Evolutionary conservation across 1,139 yeast genomes (phyloP).

Genomic region (Blastobotrys niveus): DNA sequence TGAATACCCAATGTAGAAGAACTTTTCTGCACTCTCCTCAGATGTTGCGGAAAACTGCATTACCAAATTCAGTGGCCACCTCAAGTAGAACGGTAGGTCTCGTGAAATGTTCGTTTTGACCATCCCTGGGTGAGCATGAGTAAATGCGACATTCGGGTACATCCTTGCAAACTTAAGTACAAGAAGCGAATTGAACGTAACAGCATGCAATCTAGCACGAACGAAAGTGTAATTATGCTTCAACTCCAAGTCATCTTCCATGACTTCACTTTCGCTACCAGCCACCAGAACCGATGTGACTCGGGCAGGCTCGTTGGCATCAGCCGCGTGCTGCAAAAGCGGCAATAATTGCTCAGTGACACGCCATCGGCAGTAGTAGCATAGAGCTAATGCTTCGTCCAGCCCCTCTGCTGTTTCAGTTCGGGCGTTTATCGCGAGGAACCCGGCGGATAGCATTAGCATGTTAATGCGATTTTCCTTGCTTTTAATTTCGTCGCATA

Average conservation of each 20-base stretch:
- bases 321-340: constrained; percentile 25
- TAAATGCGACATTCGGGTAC: constrained; percentile 27
- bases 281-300: constrained; percentile 29
- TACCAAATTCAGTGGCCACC: no score
- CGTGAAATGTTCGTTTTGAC: constrained; percentile 25
- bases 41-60: constrained; percentile 14
- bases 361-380: constrained; percentile 30
- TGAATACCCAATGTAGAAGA: constrained; percentile 21
- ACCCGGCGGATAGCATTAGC: constrained; percentile 26
- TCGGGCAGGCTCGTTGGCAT: constrained; percentile 26
- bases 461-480: constrained; percentile 29
- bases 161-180: constrained; percentile 21
- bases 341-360: constrained; percentile 24
- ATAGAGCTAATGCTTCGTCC: constrained; percentile 25
- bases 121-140: constrained; percentile 30
- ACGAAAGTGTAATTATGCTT: constrained; percentile 18
- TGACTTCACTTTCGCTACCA: constrained; percentile 13
- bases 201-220: constrained; percentile 23
- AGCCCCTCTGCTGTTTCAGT: constrained; percentile 28
- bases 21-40: constrained; percentile 23
- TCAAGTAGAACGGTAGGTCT: constrained; percentile 18
- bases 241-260: constrained; percentile 14
- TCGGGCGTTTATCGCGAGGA: constrained; percentile 13
- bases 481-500: constrained; percentile 20
- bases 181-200: background rate